Percentiles rank a stretch among this genome's conserved stretches.
These are phyloP conservation scores for Bombardia bombarda DNA, from an alignment of 495 filamentous ascomycete species.

Conservation along the genomic window DNA sequence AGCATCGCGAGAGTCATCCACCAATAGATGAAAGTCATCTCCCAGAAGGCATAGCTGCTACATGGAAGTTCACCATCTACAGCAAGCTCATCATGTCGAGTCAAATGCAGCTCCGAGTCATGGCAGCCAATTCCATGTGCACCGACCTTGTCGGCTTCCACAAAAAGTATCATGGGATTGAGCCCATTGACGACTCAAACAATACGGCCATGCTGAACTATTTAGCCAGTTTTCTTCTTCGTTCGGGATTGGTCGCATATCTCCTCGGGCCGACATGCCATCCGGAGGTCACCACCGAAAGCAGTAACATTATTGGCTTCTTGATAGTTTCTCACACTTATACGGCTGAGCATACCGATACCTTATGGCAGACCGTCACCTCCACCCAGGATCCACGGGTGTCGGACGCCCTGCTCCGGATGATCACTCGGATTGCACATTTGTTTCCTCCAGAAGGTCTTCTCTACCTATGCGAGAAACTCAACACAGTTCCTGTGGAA, in stretches of 20 bases:
- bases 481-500: conserved; percentile 60
- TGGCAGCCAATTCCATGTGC: conserved; percentile 64
- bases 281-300: conserved; percentile 74
- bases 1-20: conserved; percentile 22
- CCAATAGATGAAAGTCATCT: conserved; percentile 16
- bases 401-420: conserved; percentile 66
- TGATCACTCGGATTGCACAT: conserved; percentile 60
- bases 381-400: conserved; percentile 80
- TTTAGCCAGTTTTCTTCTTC: conserved; percentile 55
- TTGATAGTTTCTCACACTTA: conserved; percentile 76
- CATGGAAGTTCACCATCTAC: conserved; percentile 64
- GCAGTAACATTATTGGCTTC: conserved; percentile 79
- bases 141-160: conserved; percentile 59
- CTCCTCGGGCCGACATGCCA: conserved; percentile 88
- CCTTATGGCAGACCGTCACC: conserved; percentile 76
- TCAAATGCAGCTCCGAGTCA: conserved; percentile 83
- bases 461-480: conserved; percentile 67
- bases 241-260: conserved; percentile 67
- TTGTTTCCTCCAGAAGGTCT: conserved; percentile 50
- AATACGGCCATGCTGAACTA: conserved; percentile 53
- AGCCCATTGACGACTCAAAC: conserved; percentile 31
- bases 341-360: conserved; percentile 61
- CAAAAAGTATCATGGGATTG: conserved; percentile 34
- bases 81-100: conserved; percentile 67
- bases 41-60: conserved; percentile 44